Evolutionary conservation across 495 filamentous ascomycete species (phyloP).

Genomic region (Neurospora africana): DNA sequence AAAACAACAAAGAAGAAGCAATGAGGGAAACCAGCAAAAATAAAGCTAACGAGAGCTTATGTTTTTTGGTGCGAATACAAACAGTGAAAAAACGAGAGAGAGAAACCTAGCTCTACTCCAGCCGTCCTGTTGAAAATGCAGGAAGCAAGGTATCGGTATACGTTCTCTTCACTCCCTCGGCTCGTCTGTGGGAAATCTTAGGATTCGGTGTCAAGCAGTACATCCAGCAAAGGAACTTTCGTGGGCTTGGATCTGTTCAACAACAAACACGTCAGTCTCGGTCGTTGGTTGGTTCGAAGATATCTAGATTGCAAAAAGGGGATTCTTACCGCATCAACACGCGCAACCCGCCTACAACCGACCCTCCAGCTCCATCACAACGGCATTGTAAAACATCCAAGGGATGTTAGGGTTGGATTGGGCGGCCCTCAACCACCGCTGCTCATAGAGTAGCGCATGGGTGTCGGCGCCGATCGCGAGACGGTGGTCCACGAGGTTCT

Average conservation of each 20-base stretch:
- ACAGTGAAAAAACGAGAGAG: neutral
- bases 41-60: neutral
- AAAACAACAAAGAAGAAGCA: neutral
- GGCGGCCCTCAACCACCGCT: neutral
- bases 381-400: neutral
- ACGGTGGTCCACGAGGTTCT: neutral
- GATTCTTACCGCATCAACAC: neutral
- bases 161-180: neutral
- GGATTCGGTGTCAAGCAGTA: neutral
- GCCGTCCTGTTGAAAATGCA: neutral
- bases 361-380: neutral
- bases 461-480: neutral
- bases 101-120: neutral
- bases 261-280: neutral
- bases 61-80: neutral
- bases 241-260: neutral
- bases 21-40: neutral
- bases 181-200: neutral
- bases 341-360: neutral
- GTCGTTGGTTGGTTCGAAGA: neutral
- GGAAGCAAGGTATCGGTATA: neutral
- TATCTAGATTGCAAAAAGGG: neutral
- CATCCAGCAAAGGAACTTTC: neutral
- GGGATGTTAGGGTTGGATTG: neutral
- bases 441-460: neutral